phyloP scores from a whole-genome alignment of 2,329 filamentous ascomycete genomes.

The Botryotinia convoluta region DNA sequence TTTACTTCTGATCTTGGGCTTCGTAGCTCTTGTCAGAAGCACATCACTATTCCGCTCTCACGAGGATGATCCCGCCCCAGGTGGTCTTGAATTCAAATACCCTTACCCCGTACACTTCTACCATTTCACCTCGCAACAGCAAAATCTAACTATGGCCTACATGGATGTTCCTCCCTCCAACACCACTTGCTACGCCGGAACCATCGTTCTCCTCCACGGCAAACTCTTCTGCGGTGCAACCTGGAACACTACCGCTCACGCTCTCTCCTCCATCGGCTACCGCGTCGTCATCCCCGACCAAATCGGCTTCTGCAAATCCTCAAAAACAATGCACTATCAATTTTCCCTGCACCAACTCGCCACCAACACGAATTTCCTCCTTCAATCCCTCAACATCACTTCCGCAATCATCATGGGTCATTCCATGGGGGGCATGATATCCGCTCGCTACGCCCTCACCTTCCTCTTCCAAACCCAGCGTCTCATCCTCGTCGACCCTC shows the following conservation, averaged over 20 bases:
- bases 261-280: slow-evolving; percentile 46
- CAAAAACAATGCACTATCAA: slow-evolving; percentile 51
- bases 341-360: slow-evolving; percentile 52
- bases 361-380: slow-evolving; percentile 49
- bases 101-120: slow-evolving; percentile 1
- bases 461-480: slow-evolving; percentile 45
- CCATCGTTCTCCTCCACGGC: slow-evolving; percentile 51
- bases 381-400: slow-evolving; percentile 45
- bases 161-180: not conserved
- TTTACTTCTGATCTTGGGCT: not conserved
- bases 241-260: slow-evolving; percentile 48
- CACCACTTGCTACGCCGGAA: slow-evolving; percentile 27
- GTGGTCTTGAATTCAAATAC: not conserved
- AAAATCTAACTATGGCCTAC: slow-evolving; percentile 5
- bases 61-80: not conserved
- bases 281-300: slow-evolving; percentile 51
- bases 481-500: slow-evolving; percentile 50
- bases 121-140: slow-evolving; percentile 39
- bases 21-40: not conserved
- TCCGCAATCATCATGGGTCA: slow-evolving; percentile 51
- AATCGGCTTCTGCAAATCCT: slow-evolving; percentile 57
- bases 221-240: slow-evolving; percentile 57
- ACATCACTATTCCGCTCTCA: not conserved
- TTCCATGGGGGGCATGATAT: slow-evolving; percentile 55
- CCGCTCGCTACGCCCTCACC: slow-evolving; percentile 50